These are phyloP conservation scores for Raffaelea deltoideospora DNA, from an alignment of 2,329 filamentous ascomycete species.

Conservation along the genomic window DNA sequence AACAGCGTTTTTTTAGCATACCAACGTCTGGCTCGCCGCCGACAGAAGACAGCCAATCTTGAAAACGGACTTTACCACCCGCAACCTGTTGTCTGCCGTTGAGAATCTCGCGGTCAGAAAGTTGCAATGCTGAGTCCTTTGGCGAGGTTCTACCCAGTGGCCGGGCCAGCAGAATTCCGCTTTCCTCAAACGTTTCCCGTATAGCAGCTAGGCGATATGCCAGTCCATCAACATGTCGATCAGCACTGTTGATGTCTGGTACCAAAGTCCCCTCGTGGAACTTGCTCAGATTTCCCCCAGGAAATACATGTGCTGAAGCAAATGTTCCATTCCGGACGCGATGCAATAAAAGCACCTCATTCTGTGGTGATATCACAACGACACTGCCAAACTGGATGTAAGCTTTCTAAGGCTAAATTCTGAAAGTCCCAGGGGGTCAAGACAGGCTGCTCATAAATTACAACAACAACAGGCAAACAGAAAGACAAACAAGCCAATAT, in stretches of 20 bases:
- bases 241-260: conserved; percentile 27
- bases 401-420: no score
- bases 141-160: conserved; percentile 4
- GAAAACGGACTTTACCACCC: conserved; percentile 47
- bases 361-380: conserved; percentile 68
- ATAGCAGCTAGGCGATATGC: conserved; percentile 74
- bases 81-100: conserved; percentile 56
- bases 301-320: conserved; percentile 87
- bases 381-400: no score
- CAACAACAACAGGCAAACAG: no score
- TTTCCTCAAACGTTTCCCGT: conserved; percentile 89
- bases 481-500: no score
- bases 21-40: conserved; percentile 52
- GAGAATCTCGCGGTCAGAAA: conserved; percentile 46
- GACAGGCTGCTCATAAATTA: no score
- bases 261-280: conserved; percentile 54
- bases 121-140: conserved; percentile 33
- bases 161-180: conserved; percentile 65
- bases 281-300: conserved; percentile 69
- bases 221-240: conserved; percentile 53
- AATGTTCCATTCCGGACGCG: conserved; percentile 73
- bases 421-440: no score
- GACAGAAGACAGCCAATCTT: conserved; percentile 42
- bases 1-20: conserved; percentile 15
- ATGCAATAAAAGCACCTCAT: conserved; percentile 78